phyloP scores from a whole-genome alignment of 345 rosid genomes.

The Anacardium occidentale region DNA sequence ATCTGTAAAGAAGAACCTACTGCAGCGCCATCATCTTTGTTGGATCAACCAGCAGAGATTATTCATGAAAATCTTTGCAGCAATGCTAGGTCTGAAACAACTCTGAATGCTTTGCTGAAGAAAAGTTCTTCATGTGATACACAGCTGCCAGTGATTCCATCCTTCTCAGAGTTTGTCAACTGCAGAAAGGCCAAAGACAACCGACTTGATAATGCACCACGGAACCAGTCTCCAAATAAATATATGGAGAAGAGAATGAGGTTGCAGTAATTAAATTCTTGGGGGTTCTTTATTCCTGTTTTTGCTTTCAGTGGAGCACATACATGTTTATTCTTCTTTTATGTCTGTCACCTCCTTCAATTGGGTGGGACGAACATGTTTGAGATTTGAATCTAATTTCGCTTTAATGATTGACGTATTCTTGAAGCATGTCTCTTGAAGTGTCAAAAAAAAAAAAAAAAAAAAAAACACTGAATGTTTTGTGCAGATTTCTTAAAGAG shows the following conservation, averaged over 20 bases:
- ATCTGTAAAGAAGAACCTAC: slow-evolving; percentile 22
- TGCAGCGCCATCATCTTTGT: slow-evolving; percentile 14
- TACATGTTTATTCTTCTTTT: not conserved
- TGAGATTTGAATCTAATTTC: too few relatives aligned
- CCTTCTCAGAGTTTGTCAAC: slow-evolving; percentile 78
- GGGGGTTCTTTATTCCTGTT: too few relatives aligned
- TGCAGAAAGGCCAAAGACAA: slow-evolving; percentile 32
- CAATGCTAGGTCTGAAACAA: slow-evolving; percentile 20
- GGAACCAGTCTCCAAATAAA: slow-evolving; percentile 35
- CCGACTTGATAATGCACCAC: slow-evolving; percentile 20
- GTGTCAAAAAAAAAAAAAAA: too few relatives aligned
- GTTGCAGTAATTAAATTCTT: slow-evolving; percentile 34
- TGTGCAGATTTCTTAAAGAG: too few relatives aligned
- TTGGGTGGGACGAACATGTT: too few relatives aligned
- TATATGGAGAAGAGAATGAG: slow-evolving; percentile 54
- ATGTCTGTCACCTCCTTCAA: not conserved
- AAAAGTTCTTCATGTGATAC: slow-evolving; percentile 26
- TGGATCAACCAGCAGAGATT: slow-evolving; percentile 16
- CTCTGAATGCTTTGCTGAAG: slow-evolving; percentile 7
- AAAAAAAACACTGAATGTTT: too few relatives aligned
- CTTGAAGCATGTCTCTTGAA: not conserved
- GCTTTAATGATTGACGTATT: not conserved
- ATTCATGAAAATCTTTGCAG: slow-evolving; percentile 13
- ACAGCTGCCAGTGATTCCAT: slow-evolving; percentile 55
- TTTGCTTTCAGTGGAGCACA: not conserved